Evolutionary conservation across 371 early-diverging fungal genomes (phyloP), one percentile per base, ranked within the genome.

Genomic region (Mortierella sp.): DNA sequence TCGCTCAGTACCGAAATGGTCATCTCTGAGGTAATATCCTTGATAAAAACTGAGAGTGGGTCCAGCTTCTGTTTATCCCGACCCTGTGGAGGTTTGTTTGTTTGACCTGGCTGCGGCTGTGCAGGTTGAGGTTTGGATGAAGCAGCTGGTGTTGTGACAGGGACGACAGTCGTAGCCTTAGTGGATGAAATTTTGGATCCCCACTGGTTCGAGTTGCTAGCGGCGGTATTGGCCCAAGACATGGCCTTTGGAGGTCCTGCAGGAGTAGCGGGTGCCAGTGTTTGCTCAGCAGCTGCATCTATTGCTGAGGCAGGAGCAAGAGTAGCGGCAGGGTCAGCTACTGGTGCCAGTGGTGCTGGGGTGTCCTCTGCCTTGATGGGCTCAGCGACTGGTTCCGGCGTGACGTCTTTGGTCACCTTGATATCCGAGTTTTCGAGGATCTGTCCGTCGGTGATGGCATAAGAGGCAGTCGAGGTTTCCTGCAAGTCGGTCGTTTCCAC

Each of bases 221-320:
- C 79, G 14, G 81, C 81, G 22, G 83, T 44, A 28, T 80, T 81
- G 39, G 85, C 83, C 85, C 85, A 85, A 12, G 83, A 82, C 73
- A 80, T 81, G n/a, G 71, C 64, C 40, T 70, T 70, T 21, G 70
- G 54, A 31, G 70, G 70, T 5, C 41, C 28, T 2, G 50, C 50
- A 22, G 68, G 57, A n/a, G n/a, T n/a, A n/a, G n/a, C n/a, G n/a
- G n/a, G n/a, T n/a, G n/a, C n/a, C n/a, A n/a, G n/a, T n/a, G n/a
- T n/a, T n/a, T n/a, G n/a, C n/a, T n/a, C n/a, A n/a, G n/a, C n/a
- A n/a, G n/a, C n/a, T 24, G 48, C 45, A 6, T 6, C 48, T 47
- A 7, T 21, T 7, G 56, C 39, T 34, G 62, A 40, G 17, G 52
- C 50, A 44, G 47, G 54, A 2, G 40, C 54, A 44, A 57, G 56